These are phyloP conservation scores for Knufia petricola DNA, from an alignment of 2,329 filamentous ascomycete species.

Conservation along the genomic window DNA sequence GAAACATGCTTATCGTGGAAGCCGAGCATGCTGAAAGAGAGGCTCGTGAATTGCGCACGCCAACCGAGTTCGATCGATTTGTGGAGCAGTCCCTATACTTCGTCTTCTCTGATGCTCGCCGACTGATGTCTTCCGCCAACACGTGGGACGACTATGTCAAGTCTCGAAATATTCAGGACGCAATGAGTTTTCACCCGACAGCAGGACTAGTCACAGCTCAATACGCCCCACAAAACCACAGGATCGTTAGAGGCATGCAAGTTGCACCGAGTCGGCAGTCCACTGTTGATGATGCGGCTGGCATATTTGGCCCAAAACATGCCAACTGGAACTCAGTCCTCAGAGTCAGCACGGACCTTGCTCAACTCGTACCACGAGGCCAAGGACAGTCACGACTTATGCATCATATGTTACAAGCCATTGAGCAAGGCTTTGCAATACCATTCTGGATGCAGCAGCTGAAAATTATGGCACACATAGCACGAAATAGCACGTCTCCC, in stretches of 20 bases:
- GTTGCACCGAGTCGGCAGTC: not conserved
- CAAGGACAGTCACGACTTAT: not conserved
- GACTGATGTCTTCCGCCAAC: not conserved
- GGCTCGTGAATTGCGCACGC: not conserved
- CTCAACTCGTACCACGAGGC: not conserved
- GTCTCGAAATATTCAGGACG: not conserved
- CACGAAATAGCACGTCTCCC: not conserved
- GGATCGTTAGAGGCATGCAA: not conserved
- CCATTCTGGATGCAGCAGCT: not conserved
- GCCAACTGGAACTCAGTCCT: not conserved
- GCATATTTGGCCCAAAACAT: not conserved
- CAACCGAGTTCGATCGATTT: not conserved
- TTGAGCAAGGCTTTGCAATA: not conserved
- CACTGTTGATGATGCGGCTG: not conserved
- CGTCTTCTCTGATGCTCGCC: slow-evolving; percentile 2
- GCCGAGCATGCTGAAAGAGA: not conserved
- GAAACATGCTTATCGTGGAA: slow-evolving; percentile 9
- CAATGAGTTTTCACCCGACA: not conserved
- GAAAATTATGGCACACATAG: not conserved
- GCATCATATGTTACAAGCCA: not conserved
- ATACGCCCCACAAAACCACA: not conserved
- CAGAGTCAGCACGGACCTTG: not conserved
- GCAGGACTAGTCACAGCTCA: not conserved
- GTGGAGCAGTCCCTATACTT: slow-evolving; percentile 4
- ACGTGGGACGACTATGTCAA: slow-evolving; percentile 5